Percentiles rank a stretch among this genome's conserved stretches.
These are phyloP conservation scores for Cutaneotrichosporon arboriforme DNA, from an alignment of 1,284 basidiomycete species.

Conservation along the genomic window DNA sequence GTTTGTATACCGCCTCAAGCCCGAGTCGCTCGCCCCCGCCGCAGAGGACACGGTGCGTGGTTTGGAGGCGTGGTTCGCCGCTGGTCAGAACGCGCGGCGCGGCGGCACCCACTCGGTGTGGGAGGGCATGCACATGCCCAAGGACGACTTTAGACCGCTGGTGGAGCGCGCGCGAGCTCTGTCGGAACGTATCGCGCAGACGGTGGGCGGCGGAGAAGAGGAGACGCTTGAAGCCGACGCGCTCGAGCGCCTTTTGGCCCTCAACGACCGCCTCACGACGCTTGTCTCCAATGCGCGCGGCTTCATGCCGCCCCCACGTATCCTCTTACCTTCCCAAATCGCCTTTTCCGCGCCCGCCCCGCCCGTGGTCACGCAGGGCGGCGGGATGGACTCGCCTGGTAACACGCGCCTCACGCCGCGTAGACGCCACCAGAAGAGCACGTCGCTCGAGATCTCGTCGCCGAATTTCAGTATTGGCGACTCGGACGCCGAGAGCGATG, in stretches of 20 bases:
- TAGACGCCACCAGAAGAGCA: constrained; percentile 33
- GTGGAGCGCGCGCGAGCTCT: constrained; percentile 54
- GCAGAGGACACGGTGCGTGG: constrained; percentile 51
- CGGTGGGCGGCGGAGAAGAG: constrained; percentile 60
- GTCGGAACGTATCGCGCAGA: constrained; percentile 56
- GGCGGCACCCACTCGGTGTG: constrained; percentile 27
- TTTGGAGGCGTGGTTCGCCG: constrained; percentile 40
- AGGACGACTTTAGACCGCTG: constrained; percentile 42
- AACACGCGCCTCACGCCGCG: constrained; percentile 2
- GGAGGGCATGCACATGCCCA: constrained; percentile 43
- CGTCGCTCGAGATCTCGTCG: constrained; percentile 56
- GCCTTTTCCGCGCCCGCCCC: constrained; percentile 16
- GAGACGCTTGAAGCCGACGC: not conserved
- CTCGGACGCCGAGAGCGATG: constrained; percentile 59
- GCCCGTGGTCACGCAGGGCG: constrained; percentile 13
- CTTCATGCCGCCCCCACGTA: constrained; percentile 36
- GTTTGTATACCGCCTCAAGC: constrained; percentile 49
- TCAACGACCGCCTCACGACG: constrained; percentile 66
- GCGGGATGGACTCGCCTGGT: too few relatives aligned
- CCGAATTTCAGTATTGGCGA: constrained; percentile 58
- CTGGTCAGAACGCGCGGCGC: constrained; percentile 11
- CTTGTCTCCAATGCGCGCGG: constrained; percentile 45
- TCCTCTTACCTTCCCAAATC: constrained; percentile 38
- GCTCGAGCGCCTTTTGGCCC: constrained; percentile 61
- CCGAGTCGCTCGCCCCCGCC: constrained; percentile 54